Evolutionary conservation across 345 rosid species (phyloP).

Genomic region (Alliaria petiolata): DNA sequence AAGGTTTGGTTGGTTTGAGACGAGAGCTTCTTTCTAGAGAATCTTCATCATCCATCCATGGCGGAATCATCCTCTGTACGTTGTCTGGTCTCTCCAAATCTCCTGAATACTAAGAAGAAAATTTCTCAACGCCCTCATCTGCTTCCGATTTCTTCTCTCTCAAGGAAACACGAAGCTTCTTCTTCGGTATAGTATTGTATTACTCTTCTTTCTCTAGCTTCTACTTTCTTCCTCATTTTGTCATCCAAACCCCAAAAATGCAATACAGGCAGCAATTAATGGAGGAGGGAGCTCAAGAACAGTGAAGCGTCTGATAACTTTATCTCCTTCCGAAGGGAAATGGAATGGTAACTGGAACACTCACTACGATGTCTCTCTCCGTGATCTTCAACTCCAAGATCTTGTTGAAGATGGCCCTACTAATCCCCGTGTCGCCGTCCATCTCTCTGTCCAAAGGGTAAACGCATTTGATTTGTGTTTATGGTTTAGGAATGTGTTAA

Average conservation of each 20-base stretch:
- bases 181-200: constrained; percentile 3
- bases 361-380: constrained; percentile 57
- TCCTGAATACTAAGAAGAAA: constrained; percentile 16
- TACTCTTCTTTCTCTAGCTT: background rate
- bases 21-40: background rate
- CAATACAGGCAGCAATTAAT: constrained; percentile 9
- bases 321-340: constrained; percentile 66
- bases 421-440: constrained; percentile 46
- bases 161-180: constrained; percentile 28
- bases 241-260: background rate
- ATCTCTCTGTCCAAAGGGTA: constrained; percentile 64
- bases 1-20: constrained; percentile 12
- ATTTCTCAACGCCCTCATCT: constrained; percentile 4
- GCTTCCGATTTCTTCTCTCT: constrained; percentile 22
- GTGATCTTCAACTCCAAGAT: constrained; percentile 58
- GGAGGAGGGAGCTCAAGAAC: constrained; percentile 33
- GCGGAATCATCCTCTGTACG: constrained; percentile 24
- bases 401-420: constrained; percentile 57
- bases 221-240: background rate
- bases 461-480: background rate
- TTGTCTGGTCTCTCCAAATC: constrained; percentile 25
- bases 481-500: background rate
- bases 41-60: constrained; percentile 28
- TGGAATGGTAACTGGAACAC: constrained; percentile 68
- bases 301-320: constrained; percentile 44